Evolutionary conservation across 1,139 yeast genomes (phyloP), one percentile per base, ranked within the genome.

Genomic region (Diutina mesorugosa): DNA sequence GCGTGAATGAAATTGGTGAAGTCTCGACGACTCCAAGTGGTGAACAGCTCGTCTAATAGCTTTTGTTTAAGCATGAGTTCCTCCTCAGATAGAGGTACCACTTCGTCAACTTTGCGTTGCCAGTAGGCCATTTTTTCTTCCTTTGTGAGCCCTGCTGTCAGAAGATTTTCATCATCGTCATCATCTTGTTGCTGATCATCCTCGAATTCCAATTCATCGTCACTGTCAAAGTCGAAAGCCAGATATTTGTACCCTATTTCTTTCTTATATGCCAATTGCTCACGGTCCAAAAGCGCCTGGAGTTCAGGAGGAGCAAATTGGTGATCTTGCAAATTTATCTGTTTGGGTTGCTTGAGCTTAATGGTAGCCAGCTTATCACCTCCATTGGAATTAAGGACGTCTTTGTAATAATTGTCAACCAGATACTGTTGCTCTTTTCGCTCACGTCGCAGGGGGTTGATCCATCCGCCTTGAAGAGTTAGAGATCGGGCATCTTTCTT

Each of bases 371-470:
- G 65, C 41, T 52, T 52, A 10, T 45, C 29, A 1, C 61, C 57
- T 3, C 65, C 54, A 4, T 68, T 62, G 9, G 67, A 60, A 69
- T 76, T 82, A 64, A 87, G 68, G 38, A 88, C 89, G 61, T 88
- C 96, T 64, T 87, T 88, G 65, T 90, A 90, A 66, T 90, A 90
- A 54, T 85, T 87, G 68, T 91, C 97, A 57, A 90, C 84, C 0
- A 93, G 85, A 65, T 90, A 91, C 6, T 89, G 87, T 63, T 86
- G 89, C 61, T 90, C 96, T 64, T 90, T 91, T 60, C 98, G 77
- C 64, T 91, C 96, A 66, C 99, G 80, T 65, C 90, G 88, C 4
- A 93, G 78, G 0, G 96, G 97, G 62, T 90, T 89, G 54, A 90
- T 85, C 96, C 96, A 90, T 7, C 45, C 45, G 8, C 53, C 53